phyloP scores from a whole-genome alignment of 2,329 filamentous ascomycete genomes.

The Ophiostoma montium region DNA sequence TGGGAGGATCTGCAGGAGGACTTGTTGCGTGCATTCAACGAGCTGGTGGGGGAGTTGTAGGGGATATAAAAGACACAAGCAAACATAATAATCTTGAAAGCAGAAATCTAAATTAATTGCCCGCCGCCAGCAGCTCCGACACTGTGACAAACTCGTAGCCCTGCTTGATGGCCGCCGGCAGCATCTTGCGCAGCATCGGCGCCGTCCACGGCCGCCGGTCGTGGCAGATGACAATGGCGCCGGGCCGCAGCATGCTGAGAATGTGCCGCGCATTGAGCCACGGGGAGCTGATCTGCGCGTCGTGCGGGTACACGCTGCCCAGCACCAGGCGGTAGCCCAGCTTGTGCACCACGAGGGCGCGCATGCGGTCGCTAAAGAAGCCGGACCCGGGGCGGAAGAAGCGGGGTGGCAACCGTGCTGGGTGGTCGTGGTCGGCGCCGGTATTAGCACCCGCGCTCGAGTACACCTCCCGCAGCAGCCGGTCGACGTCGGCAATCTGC shows the following conservation, averaged over 20 bases:
- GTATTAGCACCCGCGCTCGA: constrained; percentile 24
- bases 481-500: constrained; percentile 53
- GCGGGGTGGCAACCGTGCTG: constrained; percentile 35
- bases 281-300: constrained; percentile 65
- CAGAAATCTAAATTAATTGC: neutral
- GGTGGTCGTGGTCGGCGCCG: constrained; percentile 12
- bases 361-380: constrained; percentile 63
- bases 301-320: constrained; percentile 78
- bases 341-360: constrained; percentile 38
- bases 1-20: constrained; percentile 75
- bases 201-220: constrained; percentile 72
- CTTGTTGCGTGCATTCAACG: constrained; percentile 51
- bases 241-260: constrained; percentile 62
- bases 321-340: constrained; percentile 62
- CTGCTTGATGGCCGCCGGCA: constrained; percentile 54
- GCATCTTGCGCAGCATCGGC: constrained; percentile 59
- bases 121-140: constrained; percentile 44
- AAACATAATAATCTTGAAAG: neutral
- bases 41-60: no score
- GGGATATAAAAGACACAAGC: no score
- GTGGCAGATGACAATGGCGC: constrained; percentile 74
- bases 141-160: constrained; percentile 63
- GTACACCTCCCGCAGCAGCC: constrained; percentile 44
- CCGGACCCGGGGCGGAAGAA: constrained; percentile 79
- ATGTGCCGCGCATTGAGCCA: constrained; percentile 64